phyloP scores from a whole-genome alignment of 2,329 filamentous ascomycete species.

The Colletotrichum tanaceti region DNA sequence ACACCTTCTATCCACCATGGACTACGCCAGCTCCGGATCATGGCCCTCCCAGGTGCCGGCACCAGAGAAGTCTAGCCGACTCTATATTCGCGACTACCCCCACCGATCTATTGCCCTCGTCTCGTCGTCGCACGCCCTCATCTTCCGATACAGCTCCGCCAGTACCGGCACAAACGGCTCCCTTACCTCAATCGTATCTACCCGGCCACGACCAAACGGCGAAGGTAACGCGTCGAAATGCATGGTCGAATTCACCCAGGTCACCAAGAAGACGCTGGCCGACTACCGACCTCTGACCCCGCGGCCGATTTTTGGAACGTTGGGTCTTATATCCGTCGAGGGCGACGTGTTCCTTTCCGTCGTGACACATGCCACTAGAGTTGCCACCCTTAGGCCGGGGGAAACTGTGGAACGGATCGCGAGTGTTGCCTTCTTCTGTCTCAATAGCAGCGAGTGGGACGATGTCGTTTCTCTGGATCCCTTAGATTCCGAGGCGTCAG shows the following conservation, averaged over 20 bases:
- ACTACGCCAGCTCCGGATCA: constrained; percentile 55
- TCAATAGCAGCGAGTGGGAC: constrained; percentile 89
- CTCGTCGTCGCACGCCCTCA: constrained; percentile 81
- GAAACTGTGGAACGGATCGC: constrained; percentile 91
- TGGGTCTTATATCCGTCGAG: constrained; percentile 86
- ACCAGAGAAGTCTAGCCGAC: constrained; percentile 74
- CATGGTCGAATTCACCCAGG: constrained; percentile 86
- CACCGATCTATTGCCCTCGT: constrained; percentile 89
- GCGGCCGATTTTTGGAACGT: constrained; percentile 82
- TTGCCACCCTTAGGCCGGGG: constrained; percentile 84
- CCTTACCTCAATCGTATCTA: constrained; percentile 63
- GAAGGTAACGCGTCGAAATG: constrained; percentile 70
- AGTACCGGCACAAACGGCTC: constrained; percentile 72
- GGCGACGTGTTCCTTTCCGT: constrained; percentile 92
- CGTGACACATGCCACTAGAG: constrained; percentile 81
- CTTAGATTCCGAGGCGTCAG: constrained; percentile 61
- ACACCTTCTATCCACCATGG: constrained; percentile 54
- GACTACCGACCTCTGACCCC: constrained; percentile 82
- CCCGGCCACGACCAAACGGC: constrained; percentile 56
- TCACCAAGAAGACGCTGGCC: constrained; percentile 73
- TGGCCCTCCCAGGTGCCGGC: constrained; percentile 62
- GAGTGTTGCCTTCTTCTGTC: constrained; percentile 90
- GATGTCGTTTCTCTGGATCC: constrained; percentile 71
- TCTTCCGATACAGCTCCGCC: constrained; percentile 81
- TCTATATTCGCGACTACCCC: constrained; percentile 87